Percentiles rank a stretch among this genome's conserved stretches.
These are phyloP conservation scores for Phytophthora melonis DNA, from an alignment of 352 stramenopile genomes.

Conservation along the genomic window DNA sequence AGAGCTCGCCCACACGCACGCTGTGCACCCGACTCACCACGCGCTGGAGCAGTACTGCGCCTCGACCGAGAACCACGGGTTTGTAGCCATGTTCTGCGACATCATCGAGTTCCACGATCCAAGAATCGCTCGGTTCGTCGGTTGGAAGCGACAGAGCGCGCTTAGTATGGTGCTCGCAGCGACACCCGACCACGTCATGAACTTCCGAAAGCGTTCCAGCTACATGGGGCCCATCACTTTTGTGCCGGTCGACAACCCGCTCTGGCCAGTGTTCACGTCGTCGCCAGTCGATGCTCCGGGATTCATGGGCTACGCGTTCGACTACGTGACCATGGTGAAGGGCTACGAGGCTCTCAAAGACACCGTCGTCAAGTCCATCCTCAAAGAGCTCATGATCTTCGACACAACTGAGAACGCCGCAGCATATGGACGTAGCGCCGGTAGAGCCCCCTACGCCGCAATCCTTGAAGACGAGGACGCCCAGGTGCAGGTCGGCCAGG, in stretches of 20 bases:
- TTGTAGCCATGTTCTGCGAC: conserved; percentile 84
- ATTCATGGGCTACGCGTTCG: conserved; percentile 81
- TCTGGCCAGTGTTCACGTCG: conserved; percentile 70
- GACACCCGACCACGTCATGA: conserved; percentile 66
- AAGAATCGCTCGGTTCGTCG: conserved; percentile 65
- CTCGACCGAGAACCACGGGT: conserved; percentile 61
- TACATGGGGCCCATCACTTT: conserved; percentile 72
- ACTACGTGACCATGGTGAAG: conserved; percentile 63
- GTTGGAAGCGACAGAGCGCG: conserved; percentile 60
- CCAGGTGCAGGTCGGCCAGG: conserved; percentile 15
- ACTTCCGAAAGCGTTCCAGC: conserved; percentile 60
- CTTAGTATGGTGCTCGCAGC: conserved; percentile 71
- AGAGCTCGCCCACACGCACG: conserved; percentile 59
- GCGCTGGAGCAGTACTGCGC: conserved; percentile 68
- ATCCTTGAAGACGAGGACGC: conserved; percentile 49
- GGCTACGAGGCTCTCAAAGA: conserved; percentile 71
- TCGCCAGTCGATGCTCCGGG: conserved; percentile 47
- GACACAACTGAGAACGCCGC: conserved; percentile 59
- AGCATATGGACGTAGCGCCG: conserved; percentile 52
- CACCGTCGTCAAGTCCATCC: conserved; percentile 76
- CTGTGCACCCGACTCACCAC: conserved; percentile 44
- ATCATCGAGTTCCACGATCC: conserved; percentile 74
- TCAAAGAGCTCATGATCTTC: conserved; percentile 83
- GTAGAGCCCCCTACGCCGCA: conserved; percentile 50
- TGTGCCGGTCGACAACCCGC: conserved; percentile 72